Percentiles rank a stretch among this genome's conserved stretches.
Conservation (phyloP, 176 grass and related monocot species). For the Aegilops bicornis region DNA sequence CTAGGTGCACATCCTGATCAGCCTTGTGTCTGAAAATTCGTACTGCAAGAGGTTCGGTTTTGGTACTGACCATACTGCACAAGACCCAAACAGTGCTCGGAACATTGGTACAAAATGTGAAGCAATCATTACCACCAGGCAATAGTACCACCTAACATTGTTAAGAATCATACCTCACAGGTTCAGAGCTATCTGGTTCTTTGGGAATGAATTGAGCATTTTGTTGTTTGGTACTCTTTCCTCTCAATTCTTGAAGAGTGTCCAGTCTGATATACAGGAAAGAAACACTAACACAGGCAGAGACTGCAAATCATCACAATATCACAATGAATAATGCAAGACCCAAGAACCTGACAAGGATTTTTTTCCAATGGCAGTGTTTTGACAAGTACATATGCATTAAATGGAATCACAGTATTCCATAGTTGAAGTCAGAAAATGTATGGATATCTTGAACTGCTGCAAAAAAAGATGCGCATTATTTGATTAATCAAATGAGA, state of each 20-base stretch:
- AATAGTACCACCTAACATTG: constrained; percentile 1
- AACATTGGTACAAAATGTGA: not conserved
- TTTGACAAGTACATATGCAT: not conserved
- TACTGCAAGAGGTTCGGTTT: not conserved
- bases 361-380: not conserved
- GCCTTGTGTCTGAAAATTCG: not conserved
- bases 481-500: constrained; percentile 9
- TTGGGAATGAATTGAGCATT: not conserved
- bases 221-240: not conserved
- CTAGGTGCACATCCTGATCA: not conserved
- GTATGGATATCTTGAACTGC: not conserved
- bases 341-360: not conserved
- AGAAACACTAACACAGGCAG: not conserved
- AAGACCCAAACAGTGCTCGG: not conserved
- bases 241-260: not conserved
- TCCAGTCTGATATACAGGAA: not conserved
- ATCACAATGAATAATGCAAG: not conserved
- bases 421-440: not conserved
- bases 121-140: not conserved
- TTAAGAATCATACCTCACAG: constrained; percentile 30
- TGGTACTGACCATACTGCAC: not conserved
- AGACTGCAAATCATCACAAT: constrained; percentile 7
- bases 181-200: not conserved
- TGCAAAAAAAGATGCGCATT: not conserved
- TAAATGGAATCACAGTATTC: constrained; percentile 5